A percentile compares a stretch with the other conserved stretches of the same genome.
phyloP scores from a whole-genome alignment of 805 yeast genomes.

The Candida palmyrensis region DNA sequence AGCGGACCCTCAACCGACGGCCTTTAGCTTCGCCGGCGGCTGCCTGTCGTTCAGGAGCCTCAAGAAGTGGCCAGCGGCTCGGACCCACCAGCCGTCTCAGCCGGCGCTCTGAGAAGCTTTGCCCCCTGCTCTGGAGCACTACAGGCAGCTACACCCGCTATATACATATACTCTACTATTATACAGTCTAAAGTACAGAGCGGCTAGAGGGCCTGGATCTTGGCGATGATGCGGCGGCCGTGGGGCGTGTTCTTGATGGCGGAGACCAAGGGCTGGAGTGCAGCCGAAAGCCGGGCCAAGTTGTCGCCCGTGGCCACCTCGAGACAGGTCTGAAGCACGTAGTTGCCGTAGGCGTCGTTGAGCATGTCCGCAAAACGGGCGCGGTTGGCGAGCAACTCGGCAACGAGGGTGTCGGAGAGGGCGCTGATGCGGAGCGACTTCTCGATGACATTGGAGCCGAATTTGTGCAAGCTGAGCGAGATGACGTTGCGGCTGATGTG shows the following conservation, averaged over 20 bases:
- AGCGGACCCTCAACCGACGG: no score
- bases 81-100: no score
- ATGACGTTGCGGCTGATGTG: slow-evolving; percentile 34
- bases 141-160: not conserved
- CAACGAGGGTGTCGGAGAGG: slow-evolving; percentile 41
- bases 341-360: slow-evolving; percentile 57
- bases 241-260: slow-evolving; percentile 88
- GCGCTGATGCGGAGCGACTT: slow-evolving; percentile 46
- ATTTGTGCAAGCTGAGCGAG: slow-evolving; percentile 51
- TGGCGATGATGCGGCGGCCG: slow-evolving; percentile 87
- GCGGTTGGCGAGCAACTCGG: slow-evolving; percentile 33
- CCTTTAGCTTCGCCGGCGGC: no score
- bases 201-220: slow-evolving; percentile 29
- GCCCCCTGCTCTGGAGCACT: no score
- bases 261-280: slow-evolving; percentile 69
- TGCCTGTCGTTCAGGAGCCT: no score
- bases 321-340: slow-evolving; percentile 54
- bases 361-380: slow-evolving; percentile 37
- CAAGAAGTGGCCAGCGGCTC: no score
- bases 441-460: slow-evolving; percentile 58
- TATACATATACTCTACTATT: slow-evolving; percentile 6
- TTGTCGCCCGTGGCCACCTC: slow-evolving; percentile 50
- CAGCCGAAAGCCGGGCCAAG: slow-evolving; percentile 49
- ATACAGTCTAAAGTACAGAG: slow-evolving; percentile 10
- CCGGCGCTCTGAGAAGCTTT: no score